Evolutionary conservation across 208 protist genomes (phyloP), one percentile per base, ranked within the genome.

Genomic region (Wallacemonas sp.): DNA sequence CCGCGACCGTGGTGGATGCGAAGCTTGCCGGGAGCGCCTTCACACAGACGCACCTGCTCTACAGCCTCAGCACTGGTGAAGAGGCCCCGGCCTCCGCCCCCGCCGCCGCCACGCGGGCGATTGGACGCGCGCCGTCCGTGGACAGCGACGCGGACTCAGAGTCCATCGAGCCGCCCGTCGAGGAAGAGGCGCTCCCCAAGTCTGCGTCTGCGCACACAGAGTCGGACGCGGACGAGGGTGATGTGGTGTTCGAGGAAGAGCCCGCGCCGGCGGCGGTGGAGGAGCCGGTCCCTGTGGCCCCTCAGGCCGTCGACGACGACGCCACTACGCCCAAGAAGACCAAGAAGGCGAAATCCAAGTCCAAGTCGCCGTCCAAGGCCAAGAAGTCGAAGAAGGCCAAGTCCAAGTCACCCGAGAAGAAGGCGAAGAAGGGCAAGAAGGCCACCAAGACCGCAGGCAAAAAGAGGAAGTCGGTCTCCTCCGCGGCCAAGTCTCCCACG

Each of bases 11-110:
- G n/a, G 18, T 86, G 29, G 52, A 76, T n/a, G 48, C 52, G 31
- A 61, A 54, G 41, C 68, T 91, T 16, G 57, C 63, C 12, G 22
- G 20, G 5, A 70, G 44, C 70, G 23, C 57, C 36, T 87, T 79
- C 55, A 46, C 65, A 0, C 57, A 67, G 25, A 87, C 76, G 36
- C 41, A 29, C 39, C 12, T 55, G 22, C 76, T 91, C 44, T 32
- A 67, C 61, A 26, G 59, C 20, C 45, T 64, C n/a, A 41, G n/a
- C 41, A 26, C 39, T 20, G 29, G 33, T 29, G 16, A 46, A 38
- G 14, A 38, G 22, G n/a, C 11, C 26, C 31, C 41, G 31, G 57
- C n/a, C 4, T 7, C 5, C 57, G 45, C 28, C 3, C 4, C 20
- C 28, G 11, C 16, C 42, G 18, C 4, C n/a, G 26, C 0, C 23